Conservation (phyloP, 208 protist species). For the Blastocrithidia nonstop region DNA sequence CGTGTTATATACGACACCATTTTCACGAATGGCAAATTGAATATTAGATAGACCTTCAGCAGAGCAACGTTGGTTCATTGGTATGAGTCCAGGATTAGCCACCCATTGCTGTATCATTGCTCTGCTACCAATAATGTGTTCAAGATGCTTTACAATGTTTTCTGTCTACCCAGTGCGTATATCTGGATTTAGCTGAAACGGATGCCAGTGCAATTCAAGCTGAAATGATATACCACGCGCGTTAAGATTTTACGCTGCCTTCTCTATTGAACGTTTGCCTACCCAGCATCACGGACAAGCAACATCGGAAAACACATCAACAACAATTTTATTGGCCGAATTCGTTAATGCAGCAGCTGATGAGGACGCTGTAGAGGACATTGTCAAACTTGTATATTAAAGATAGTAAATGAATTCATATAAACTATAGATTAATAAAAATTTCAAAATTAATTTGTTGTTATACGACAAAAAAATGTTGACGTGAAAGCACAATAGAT, state of each 20-base stretch:
- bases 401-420: no score
- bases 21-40: slow-evolving; percentile 1
- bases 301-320: slow-evolving; percentile 17
- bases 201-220: slow-evolving; percentile 21
- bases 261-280: slow-evolving; percentile 23
- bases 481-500: no score
- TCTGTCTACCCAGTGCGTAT: slow-evolving; percentile 5
- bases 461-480: no score
- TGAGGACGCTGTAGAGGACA: no score
- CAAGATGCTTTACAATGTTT: slow-evolving; percentile 7
- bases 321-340: slow-evolving; percentile 7
- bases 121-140: slow-evolving; percentile 5
- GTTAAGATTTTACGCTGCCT: slow-evolving; percentile 12
- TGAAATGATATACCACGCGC: slow-evolving; percentile 5
- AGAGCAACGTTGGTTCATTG: slow-evolving; percentile 18
- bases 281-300: slow-evolving; percentile 28
- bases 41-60: slow-evolving; percentile 14
- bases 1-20: slow-evolving; percentile 14
- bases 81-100: slow-evolving; percentile 12
- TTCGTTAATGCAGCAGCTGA: no score
- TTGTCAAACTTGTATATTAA: no score
- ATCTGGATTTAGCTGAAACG: slow-evolving; percentile 16
- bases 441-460: no score
- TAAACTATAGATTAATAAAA: no score
- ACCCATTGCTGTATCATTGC: slow-evolving; percentile 9